Evolutionary conservation across 2,329 filamentous ascomycete genomes (phyloP).

Genomic region (Rhinocladiella similis): DNA sequence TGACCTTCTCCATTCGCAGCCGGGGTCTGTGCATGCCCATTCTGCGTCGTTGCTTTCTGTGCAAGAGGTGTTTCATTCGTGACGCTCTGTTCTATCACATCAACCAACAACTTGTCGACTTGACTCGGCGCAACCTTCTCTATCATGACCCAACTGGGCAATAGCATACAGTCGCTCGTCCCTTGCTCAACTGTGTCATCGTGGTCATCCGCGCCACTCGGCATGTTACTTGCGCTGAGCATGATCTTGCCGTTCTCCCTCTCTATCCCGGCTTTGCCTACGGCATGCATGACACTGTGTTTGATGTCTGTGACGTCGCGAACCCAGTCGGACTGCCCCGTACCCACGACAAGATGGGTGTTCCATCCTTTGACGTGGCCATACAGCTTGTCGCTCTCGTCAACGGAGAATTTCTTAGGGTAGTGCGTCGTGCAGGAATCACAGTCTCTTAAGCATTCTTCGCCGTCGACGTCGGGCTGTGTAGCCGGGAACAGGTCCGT

Average conservation of each 20-base stretch:
- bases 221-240: slow-evolving; percentile 29
- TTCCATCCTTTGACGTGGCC: slow-evolving; percentile 83
- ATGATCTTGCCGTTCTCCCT: slow-evolving; percentile 26
- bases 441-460: slow-evolving; percentile 88
- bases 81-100: slow-evolving; percentile 23
- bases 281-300: slow-evolving; percentile 78
- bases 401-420: slow-evolving; percentile 71
- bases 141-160: slow-evolving; percentile 28
- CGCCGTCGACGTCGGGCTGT: slow-evolving; percentile 75
- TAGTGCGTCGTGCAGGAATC: slow-evolving; percentile 75
- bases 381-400: slow-evolving; percentile 77
- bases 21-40: not conserved
- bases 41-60: not conserved
- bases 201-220: slow-evolving; percentile 14
- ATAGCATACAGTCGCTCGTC: slow-evolving; percentile 24
- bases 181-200: slow-evolving; percentile 14
- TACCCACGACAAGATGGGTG: slow-evolving; percentile 87
- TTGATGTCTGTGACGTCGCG: slow-evolving; percentile 85
- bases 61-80: slow-evolving; percentile 19
- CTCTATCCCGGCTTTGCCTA: slow-evolving; percentile 49
- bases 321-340: slow-evolving; percentile 95
- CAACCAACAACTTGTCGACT: slow-evolving; percentile 22
- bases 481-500: slow-evolving; percentile 71
- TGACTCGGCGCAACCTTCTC: slow-evolving; percentile 26
- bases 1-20: not conserved